A percentile compares a stretch with the other conserved stretches of the same genome.
Evolutionary conservation across 352 stramenopile genomes (phyloP).

Genomic region (Globisporangium cylindrosporum): DNA sequence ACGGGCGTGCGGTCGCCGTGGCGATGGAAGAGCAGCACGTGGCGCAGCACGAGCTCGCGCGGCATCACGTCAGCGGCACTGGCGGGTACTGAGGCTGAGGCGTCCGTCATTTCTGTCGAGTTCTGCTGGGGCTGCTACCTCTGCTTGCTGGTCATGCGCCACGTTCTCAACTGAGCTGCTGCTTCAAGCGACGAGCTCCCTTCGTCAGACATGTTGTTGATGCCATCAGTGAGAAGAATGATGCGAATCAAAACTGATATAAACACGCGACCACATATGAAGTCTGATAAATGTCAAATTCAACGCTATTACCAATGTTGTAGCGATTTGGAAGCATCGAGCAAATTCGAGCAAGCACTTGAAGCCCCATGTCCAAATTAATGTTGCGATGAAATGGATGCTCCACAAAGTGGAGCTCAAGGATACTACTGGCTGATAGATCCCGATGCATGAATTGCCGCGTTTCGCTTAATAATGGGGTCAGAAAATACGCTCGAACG

Average conservation of each 20-base stretch:
- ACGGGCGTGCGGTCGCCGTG: constrained; percentile 80
- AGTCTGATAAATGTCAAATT: background rate
- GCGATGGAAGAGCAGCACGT: constrained; percentile 81
- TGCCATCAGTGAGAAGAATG: background rate
- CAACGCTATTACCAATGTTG: no score
- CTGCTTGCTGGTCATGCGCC: background rate
- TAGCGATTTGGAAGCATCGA: no score
- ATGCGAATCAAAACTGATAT: background rate
- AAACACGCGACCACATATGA: background rate
- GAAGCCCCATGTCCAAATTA: constrained; percentile 21
- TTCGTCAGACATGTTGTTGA: background rate
- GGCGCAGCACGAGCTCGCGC: constrained; percentile 44
- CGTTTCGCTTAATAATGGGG: constrained; percentile 58
- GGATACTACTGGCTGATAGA: constrained; percentile 41
- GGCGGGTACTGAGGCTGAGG: background rate
- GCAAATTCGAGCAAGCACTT: no score
- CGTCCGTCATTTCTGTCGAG: background rate
- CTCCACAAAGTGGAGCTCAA: constrained; percentile 43
- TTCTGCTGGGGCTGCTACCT: background rate
- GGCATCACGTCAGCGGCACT: background rate
- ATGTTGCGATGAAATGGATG: constrained; percentile 71
- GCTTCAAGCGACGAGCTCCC: background rate
- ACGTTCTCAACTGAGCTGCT: background rate
- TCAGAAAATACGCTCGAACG: constrained; percentile 63
- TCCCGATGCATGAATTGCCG: constrained; percentile 60